These are phyloP conservation scores for Clavispora phyllophila DNA, from an alignment of 805 yeast genomes.

Conservation along the genomic window DNA sequence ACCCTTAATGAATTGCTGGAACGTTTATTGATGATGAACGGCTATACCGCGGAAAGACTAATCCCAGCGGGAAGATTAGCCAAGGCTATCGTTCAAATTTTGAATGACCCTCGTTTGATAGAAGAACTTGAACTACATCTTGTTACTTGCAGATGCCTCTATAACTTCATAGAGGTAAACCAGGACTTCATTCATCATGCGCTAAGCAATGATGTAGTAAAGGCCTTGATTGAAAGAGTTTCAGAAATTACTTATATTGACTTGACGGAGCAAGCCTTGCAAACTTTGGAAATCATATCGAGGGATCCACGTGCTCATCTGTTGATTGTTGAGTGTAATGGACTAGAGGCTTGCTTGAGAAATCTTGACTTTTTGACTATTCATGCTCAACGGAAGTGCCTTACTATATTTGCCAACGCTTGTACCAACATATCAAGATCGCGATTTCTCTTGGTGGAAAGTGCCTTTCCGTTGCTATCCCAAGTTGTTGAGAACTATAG, in stretches of 20 bases:
- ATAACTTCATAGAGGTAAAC: slow-evolving; percentile 73
- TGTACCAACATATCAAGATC: slow-evolving; percentile 43
- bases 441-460: slow-evolving; percentile 46
- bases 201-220: slow-evolving; percentile 61
- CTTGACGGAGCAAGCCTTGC: slow-evolving; percentile 85
- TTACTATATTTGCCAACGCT: slow-evolving; percentile 67
- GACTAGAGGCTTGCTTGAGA: slow-evolving; percentile 60
- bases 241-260: slow-evolving; percentile 80
- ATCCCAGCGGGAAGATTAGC: slow-evolving; percentile 59
- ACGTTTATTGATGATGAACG: slow-evolving; percentile 63
- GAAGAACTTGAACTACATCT: slow-evolving; percentile 77
- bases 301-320: slow-evolving; percentile 45
- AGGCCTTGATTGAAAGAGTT: slow-evolving; percentile 59
- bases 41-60: slow-evolving; percentile 53
- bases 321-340: slow-evolving; percentile 53
- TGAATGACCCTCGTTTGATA: slow-evolving; percentile 51
- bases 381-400: slow-evolving; percentile 82
- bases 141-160: slow-evolving; percentile 77
- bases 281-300: slow-evolving; percentile 65
- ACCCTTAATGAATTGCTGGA: slow-evolving; percentile 62
- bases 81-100: slow-evolving; percentile 48
- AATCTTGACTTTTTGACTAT: slow-evolving; percentile 84
- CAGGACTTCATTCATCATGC: slow-evolving; percentile 59
- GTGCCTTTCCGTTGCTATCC: slow-evolving; percentile 56
- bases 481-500: slow-evolving; percentile 49